Conservation (phyloP, 2,329 filamentous ascomycete genomes). For the Alternaria sp. region DNA sequence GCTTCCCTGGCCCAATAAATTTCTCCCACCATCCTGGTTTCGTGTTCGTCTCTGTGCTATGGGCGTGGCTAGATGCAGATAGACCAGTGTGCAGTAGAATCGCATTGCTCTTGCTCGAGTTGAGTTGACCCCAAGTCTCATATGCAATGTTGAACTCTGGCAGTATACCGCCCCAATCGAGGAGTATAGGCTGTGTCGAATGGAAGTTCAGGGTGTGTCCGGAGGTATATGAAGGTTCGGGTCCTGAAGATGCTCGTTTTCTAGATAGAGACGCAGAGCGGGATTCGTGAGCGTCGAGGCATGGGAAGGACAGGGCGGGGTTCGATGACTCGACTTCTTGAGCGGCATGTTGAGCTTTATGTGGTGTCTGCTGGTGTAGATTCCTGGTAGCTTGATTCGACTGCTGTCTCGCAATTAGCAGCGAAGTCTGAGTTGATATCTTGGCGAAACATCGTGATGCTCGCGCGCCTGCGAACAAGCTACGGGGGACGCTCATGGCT, state of each 20-base stretch:
- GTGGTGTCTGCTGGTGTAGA: conserved; percentile 43
- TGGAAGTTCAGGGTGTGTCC: conserved; percentile 83
- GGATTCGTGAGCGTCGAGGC: conserved; percentile 54
- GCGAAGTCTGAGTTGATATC: conserved; percentile 18
- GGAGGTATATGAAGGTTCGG: conserved; percentile 92
- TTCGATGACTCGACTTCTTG: conserved; percentile 49
- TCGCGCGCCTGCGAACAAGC: conserved; percentile 36
- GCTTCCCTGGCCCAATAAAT: conserved; percentile 88
- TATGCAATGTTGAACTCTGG: conserved; percentile 90
- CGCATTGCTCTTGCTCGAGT: conserved; percentile 81
- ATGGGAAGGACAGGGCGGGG: conserved; percentile 53
- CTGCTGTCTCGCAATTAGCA: conserved; percentile 29
- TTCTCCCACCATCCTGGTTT: conserved; percentile 98
- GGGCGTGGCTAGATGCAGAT: conserved; percentile 96
- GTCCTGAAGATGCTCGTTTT: conserved; percentile 74
- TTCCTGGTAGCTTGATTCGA: conserved; percentile 35
- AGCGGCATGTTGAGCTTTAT: conserved; percentile 37
- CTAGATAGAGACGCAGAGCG: conserved; percentile 74
- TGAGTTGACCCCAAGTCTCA: conserved; percentile 88
- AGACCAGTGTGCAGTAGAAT: conserved; percentile 93
- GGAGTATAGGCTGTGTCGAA: conserved; percentile 75
- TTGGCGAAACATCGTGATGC: conserved; percentile 25
- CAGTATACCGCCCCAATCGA: conserved; percentile 96
- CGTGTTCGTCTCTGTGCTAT: conserved; percentile 85
- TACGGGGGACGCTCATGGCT: conserved; percentile 46